phyloP scores from a whole-genome alignment of 108 stramenopile species.

The Aurantiochytrium sp. region DNA sequence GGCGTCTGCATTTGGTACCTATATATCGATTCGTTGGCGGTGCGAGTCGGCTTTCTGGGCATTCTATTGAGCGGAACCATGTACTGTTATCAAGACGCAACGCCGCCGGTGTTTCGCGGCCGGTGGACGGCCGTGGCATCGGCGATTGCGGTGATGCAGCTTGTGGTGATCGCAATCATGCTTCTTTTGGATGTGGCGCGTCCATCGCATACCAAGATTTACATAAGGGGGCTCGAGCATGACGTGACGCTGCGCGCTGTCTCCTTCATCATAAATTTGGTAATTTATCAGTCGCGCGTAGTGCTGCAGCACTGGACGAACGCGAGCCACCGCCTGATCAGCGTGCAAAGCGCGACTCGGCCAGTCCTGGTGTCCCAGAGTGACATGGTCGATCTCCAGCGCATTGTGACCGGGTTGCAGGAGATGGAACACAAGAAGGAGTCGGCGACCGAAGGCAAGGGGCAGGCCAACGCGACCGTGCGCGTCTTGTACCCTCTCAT shows the following conservation, averaged over 20 bases:
- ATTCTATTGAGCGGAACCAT: neutral
- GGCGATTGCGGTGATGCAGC: neutral
- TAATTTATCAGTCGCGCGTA: neutral
- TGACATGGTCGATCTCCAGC: neutral
- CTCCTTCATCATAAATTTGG: neutral
- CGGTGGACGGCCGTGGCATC: neutral
- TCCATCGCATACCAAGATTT: neutral
- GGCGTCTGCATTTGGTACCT: neutral
- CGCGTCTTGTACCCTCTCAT: neutral
- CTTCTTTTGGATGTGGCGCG: neutral
- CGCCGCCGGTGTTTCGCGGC: neutral
- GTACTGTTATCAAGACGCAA: neutral
- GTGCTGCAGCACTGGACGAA: neutral
- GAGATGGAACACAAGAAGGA: neutral
- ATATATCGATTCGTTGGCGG: neutral
- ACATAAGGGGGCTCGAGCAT: neutral
- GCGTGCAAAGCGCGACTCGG: neutral
- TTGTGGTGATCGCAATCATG: neutral
- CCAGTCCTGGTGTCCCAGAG: neutral
- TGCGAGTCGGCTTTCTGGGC: neutral
- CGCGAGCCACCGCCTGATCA: neutral
- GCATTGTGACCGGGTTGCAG: neutral
- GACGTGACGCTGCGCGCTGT: neutral
- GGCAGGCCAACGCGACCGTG: neutral
- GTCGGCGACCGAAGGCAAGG: neutral